Conservation (phyloP, 1,139 yeast species). For the Kodamaea arcana region DNA sequence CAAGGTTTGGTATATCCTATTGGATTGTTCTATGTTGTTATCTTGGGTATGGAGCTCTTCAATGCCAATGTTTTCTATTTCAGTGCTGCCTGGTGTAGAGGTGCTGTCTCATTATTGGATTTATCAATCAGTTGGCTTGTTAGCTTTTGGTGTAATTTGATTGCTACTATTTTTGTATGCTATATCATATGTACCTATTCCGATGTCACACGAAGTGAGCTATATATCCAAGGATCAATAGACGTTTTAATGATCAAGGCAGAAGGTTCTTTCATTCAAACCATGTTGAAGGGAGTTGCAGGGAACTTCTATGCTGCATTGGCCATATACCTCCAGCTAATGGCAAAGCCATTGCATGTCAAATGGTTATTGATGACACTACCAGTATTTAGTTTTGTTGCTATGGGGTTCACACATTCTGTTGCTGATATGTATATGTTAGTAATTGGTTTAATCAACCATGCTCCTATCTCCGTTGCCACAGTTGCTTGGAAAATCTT, state of each 20-base stretch:
- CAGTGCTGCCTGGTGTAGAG: conserved; percentile 60
- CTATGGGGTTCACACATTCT: conserved; percentile 71
- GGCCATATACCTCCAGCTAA: conserved; percentile 69
- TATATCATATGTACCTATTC: conserved; percentile 59
- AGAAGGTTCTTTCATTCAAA: conserved; percentile 48
- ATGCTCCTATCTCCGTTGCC: conserved; percentile 59
- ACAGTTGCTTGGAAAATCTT: conserved; percentile 67
- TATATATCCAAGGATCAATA: conserved; percentile 44
- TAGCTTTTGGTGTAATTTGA: conserved; percentile 64
- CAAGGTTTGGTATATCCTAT: conserved; percentile 63
- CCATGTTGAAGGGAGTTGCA: conserved; percentile 61
- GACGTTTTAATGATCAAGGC: conserved; percentile 46
- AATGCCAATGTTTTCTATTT: conserved; percentile 70
- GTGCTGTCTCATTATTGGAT: conserved; percentile 65
- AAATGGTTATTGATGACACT: conserved; percentile 59
- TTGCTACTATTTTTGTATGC: conserved; percentile 59
- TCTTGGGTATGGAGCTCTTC: conserved; percentile 69
- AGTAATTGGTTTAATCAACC: conserved; percentile 62
- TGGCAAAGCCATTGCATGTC: conserved; percentile 80
- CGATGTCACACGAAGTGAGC: conserved; percentile 36
- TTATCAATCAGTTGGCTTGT: conserved; percentile 63
- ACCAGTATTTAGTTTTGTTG: conserved; percentile 71
- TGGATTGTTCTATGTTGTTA: conserved; percentile 68
- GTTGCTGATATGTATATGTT: conserved; percentile 77
- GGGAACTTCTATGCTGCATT: conserved; percentile 74